phyloP scores from a whole-genome alignment of 345 rosid species.

The Pelargonium nanum region DNA sequence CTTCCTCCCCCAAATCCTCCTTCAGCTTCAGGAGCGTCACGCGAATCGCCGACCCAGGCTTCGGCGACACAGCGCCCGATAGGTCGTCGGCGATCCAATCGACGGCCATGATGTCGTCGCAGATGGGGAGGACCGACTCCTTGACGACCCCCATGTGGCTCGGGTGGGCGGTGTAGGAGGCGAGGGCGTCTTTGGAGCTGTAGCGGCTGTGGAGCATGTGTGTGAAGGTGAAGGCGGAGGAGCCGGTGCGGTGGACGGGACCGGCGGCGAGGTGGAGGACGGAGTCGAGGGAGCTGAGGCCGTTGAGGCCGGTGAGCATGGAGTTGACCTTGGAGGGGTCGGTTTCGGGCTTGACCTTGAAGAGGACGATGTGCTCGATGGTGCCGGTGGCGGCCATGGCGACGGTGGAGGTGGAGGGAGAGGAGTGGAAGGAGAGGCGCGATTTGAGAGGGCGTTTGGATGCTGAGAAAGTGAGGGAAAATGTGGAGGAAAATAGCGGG shows the following conservation, averaged over 20 bases:
- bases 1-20: slow-evolving; percentile 33
- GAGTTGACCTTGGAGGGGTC: slow-evolving; percentile 31
- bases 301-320: slow-evolving; percentile 52
- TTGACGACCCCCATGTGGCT: slow-evolving; percentile 47
- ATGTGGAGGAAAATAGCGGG: slow-evolving; percentile 7
- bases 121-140: slow-evolving; percentile 47
- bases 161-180: slow-evolving; percentile 49
- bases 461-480: slow-evolving; percentile 12
- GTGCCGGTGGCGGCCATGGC: slow-evolving; percentile 25
- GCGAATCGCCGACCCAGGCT: slow-evolving; percentile 39
- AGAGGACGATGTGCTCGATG: slow-evolving; percentile 73
- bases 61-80: slow-evolving; percentile 15
- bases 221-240: slow-evolving; percentile 44
- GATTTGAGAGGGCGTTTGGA: slow-evolving; percentile 19
- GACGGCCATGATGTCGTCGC: slow-evolving; percentile 76
- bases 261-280: slow-evolving; percentile 62
- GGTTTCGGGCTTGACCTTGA: slow-evolving; percentile 50
- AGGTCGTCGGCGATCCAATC: slow-evolving; percentile 53
- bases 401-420: slow-evolving; percentile 5
- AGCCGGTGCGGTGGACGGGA: slow-evolving; percentile 36
- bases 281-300: slow-evolving; percentile 36
- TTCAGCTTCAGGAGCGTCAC: slow-evolving; percentile 45
- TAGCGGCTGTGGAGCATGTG: slow-evolving; percentile 90
- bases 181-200: slow-evolving; percentile 44
- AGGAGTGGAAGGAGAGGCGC: slow-evolving; percentile 7